These are phyloP conservation scores for Juncus effusus DNA, from an alignment of 176 grass and related monocot genomes.

Conservation along the genomic window DNA sequence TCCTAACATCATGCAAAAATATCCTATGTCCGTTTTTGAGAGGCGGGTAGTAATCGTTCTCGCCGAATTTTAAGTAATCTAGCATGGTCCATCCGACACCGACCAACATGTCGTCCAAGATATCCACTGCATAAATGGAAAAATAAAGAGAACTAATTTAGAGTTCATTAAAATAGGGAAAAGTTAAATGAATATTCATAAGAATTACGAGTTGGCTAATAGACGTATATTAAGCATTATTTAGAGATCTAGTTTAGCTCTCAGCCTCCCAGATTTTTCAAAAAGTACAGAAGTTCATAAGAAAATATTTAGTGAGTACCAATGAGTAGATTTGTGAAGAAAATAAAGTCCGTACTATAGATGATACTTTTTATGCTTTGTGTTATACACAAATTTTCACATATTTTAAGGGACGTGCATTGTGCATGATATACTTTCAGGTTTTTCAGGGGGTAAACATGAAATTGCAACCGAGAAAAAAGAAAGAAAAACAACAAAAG, in stretches of 20 bases:
- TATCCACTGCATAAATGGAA: conserved; percentile 65
- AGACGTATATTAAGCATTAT: not conserved
- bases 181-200: not conserved
- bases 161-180: conserved; percentile 11
- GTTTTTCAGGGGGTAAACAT: not conserved
- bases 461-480: not conserved
- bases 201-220: not conserved
- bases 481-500: conserved; percentile 15
- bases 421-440: no score
- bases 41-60: conserved; percentile 96
- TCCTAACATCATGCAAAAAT: conserved; percentile 91
- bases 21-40: conserved; percentile 88
- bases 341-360: no score
- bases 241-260: not conserved
- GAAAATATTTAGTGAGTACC: no score
- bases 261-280: no score
- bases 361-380: no score
- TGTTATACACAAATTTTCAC: no score
- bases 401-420: no score
- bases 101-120: conserved; percentile 95
- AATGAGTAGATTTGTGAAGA: no score
- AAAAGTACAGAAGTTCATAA: no score
- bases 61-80: conserved; percentile 90
- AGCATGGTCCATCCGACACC: conserved; percentile 95
- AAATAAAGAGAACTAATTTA: conserved; percentile 13